Percentiles rank a stretch among this genome's conserved stretches.
Evolutionary conservation across 2,329 filamentous ascomycete genomes (phyloP).

Genomic region (Aspergillus luchuensis): DNA sequence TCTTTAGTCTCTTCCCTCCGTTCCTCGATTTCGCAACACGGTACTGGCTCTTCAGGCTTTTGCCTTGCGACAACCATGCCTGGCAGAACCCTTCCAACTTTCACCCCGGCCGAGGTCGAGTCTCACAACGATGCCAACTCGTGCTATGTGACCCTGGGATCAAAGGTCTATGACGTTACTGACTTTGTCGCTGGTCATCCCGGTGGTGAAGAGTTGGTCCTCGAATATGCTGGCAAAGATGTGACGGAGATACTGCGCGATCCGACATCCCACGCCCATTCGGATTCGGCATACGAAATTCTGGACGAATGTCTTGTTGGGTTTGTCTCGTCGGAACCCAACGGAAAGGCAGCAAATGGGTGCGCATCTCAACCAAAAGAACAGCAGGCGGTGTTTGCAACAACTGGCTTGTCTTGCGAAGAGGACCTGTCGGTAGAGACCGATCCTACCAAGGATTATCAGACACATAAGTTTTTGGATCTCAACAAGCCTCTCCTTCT

Average conservation of each 20-base stretch:
- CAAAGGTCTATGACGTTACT: conserved; percentile 93
- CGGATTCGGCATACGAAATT: conserved; percentile 92
- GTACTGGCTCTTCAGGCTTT: conserved; percentile 4
- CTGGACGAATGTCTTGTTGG: conserved; percentile 84
- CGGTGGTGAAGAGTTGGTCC: conserved; percentile 81
- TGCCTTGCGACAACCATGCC: conserved; percentile 62
- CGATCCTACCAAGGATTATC: conserved; percentile 73
- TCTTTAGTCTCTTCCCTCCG: background rate
- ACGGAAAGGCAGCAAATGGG: conserved; percentile 49
- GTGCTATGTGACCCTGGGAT: conserved; percentile 89
- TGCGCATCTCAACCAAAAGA: conserved; percentile 32
- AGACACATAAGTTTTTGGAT: conserved; percentile 91
- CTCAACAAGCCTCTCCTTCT: conserved; percentile 79
- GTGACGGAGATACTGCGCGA: conserved; percentile 81
- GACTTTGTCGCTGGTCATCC: conserved; percentile 89
- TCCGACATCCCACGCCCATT: conserved; percentile 78
- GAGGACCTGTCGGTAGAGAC: conserved; percentile 88
- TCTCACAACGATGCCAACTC: conserved; percentile 77
- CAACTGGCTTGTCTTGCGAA: conserved; percentile 84
- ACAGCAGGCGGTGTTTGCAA: conserved; percentile 45
- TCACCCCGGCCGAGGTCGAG: conserved; percentile 78
- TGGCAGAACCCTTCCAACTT: conserved; percentile 76
- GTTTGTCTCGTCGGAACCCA: conserved; percentile 67
- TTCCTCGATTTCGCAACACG: background rate
- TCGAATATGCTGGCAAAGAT: conserved; percentile 89